phyloP scores from a whole-genome alignment of 2,329 filamentous ascomycete species.

The Thermomyces lanuginosus region DNA sequence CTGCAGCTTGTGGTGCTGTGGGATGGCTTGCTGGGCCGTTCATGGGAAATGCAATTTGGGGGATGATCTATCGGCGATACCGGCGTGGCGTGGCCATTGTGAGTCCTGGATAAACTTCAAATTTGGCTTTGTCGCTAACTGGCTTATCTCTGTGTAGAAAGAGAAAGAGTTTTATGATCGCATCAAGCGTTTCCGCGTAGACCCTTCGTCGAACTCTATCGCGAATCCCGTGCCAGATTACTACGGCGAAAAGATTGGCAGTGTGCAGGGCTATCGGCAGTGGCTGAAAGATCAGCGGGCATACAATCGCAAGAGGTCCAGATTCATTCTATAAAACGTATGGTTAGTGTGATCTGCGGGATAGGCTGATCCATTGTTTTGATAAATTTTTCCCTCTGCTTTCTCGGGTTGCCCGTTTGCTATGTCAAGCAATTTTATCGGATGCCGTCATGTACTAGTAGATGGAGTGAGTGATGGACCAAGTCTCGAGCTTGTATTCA shows the following conservation, averaged over 20 bases:
- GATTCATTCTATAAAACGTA: slow-evolving; percentile 19
- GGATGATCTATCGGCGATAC: slow-evolving; percentile 53
- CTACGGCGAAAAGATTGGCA: slow-evolving; percentile 96
- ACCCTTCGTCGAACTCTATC: slow-evolving; percentile 74
- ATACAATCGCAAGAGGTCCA: slow-evolving; percentile 73
- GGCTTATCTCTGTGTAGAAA: slow-evolving; percentile 39
- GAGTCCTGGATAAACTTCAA: no score
- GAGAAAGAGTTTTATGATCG: slow-evolving; percentile 86
- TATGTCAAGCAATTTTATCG: no score
- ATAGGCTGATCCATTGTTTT: no score
- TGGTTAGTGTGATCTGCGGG: no score
- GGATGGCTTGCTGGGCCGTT: slow-evolving; percentile 82
- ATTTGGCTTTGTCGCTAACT: background rate
- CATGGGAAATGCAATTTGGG: slow-evolving; percentile 65
- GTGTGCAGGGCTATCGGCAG: slow-evolving; percentile 74
- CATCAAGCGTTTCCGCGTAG: slow-evolving; percentile 82
- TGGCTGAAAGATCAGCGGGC: slow-evolving; percentile 97
- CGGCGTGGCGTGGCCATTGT: slow-evolving; percentile 56
- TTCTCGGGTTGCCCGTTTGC: no score
- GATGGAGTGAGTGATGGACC: no score
- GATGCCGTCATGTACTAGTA: no score
- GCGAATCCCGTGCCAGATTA: slow-evolving; percentile 93
- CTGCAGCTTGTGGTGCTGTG: slow-evolving; percentile 56
- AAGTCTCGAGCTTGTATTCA: no score
- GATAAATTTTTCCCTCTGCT: no score